phyloP scores from a whole-genome alignment of 1,284 basidiomycete species.

The Rhodotorula sp. region DNA sequence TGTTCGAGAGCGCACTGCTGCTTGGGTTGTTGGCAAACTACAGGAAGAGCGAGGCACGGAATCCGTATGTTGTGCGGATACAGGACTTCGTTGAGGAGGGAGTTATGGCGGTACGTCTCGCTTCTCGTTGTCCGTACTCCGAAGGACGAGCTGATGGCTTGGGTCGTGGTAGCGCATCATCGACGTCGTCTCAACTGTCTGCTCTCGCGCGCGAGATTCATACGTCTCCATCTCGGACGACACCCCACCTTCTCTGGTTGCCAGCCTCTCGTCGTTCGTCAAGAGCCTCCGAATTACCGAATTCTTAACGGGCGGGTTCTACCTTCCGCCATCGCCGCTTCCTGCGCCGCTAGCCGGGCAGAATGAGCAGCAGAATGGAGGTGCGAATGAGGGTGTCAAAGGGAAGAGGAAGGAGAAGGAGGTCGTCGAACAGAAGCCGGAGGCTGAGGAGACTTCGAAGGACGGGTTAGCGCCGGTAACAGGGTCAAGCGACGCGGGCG shows the following conservation, averaged over 20 bases:
- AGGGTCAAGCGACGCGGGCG: neutral
- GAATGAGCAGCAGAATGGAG: neutral
- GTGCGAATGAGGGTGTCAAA: neutral
- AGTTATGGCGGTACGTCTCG: slow-evolving; percentile 39
- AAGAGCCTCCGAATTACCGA: slow-evolving; percentile 29
- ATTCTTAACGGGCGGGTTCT: slow-evolving; percentile 18
- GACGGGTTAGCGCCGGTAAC: neutral
- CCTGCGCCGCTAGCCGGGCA: too few species aligned
- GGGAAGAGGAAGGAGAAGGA: neutral
- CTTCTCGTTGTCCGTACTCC: neutral
- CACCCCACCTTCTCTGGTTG: slow-evolving; percentile 35
- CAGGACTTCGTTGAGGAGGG: slow-evolving; percentile 46
- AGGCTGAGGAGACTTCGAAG: neutral
- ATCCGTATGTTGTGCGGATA: slow-evolving; percentile 44
- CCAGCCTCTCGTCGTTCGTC: slow-evolving; percentile 39
- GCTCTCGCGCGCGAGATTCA: slow-evolving; percentile 7
- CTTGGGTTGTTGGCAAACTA: slow-evolving; percentile 44
- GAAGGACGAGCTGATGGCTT: neutral
- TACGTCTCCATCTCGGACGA: slow-evolving; percentile 42
- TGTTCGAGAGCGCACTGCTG: slow-evolving; percentile 35
- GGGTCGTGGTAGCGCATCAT: slow-evolving; percentile 20
- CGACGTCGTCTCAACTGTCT: slow-evolving; percentile 23
- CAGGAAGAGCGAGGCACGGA: slow-evolving; percentile 42
- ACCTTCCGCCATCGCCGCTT: slow-evolving; percentile 15
- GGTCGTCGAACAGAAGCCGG: neutral